Percentiles rank a stretch among this genome's conserved stretches.
These are phyloP conservation scores for Fusarium succisae DNA, from an alignment of 2,329 filamentous ascomycete species.

Conservation along the genomic window DNA sequence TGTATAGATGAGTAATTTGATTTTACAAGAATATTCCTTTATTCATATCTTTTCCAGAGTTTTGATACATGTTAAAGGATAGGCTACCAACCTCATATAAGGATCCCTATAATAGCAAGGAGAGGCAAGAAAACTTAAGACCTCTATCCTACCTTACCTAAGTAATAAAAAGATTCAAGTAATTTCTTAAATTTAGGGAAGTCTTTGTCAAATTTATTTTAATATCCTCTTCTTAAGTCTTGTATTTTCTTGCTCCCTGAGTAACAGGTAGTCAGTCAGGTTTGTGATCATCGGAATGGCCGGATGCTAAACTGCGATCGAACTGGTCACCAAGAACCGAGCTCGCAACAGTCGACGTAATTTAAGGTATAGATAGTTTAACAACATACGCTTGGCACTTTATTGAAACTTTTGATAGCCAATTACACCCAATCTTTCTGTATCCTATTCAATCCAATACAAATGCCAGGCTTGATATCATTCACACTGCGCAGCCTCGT, in stretches of 20 bases:
- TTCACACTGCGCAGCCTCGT: slow-evolving; percentile 5
- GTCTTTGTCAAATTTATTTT: too few species aligned
- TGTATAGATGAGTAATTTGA: neutral
- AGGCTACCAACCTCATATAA: neutral
- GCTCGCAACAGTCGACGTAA: neutral
- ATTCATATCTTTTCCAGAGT: neutral
- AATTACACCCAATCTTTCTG: neutral
- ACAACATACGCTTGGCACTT: neutral
- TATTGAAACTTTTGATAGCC: neutral
- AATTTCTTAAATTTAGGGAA: too few species aligned
- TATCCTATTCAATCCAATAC: neutral
- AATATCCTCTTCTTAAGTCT: too few species aligned
- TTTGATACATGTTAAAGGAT: neutral
- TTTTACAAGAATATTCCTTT: neutral
- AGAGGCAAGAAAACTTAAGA: too few species aligned
- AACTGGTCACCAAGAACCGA: neutral
- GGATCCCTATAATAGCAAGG: neutral
- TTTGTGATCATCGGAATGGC: neutral
- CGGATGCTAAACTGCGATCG: neutral
- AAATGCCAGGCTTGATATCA: neutral
- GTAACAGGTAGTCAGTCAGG: neutral
- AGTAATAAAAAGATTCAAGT: too few species aligned
- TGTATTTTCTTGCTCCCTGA: too few species aligned
- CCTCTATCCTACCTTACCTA: too few species aligned
- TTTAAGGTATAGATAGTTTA: neutral